Evolutionary conservation across 176 grass and related monocot species (phyloP).

Genomic region (Bothriochloa decipiens): DNA sequence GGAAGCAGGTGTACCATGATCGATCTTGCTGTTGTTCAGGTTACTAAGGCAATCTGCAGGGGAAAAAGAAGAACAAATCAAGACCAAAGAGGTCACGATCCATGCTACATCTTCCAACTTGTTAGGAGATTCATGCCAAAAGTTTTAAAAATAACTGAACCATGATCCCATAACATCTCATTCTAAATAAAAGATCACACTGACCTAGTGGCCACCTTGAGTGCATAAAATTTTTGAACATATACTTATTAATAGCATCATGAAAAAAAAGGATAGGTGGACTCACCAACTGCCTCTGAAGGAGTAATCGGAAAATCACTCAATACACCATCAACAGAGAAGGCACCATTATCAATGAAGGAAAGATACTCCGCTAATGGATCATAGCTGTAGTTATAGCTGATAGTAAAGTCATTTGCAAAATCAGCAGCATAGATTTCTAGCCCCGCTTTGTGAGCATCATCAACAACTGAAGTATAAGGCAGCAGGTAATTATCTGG

Average conservation of each 20-base stretch:
- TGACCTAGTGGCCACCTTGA: neutral
- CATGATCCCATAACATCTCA: neutral
- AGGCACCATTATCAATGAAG: constrained; percentile 72
- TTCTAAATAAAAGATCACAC: neutral
- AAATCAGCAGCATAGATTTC: constrained; percentile 85
- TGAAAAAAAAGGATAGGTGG: constrained; percentile 17
- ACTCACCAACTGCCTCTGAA: constrained; percentile 66
- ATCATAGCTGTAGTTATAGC: constrained; percentile 98
- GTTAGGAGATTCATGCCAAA: neutral
- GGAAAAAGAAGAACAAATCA: constrained; percentile 17
- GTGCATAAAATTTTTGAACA: neutral
- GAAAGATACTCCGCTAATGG: constrained; percentile 70
- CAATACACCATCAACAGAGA: constrained; percentile 83
- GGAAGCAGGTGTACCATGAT: constrained; percentile 58
- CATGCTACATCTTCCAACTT: constrained; percentile 1
- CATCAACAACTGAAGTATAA: constrained; percentile 55
- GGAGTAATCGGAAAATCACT: constrained; percentile 85
- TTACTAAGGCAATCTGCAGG: constrained; percentile 75
- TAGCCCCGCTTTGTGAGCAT: constrained; percentile 81
- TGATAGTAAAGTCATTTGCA: constrained; percentile 66
- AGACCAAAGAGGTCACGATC: constrained; percentile 7
- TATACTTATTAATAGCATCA: neutral
- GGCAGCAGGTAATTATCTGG: constrained; percentile 71
- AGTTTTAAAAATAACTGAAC: neutral
- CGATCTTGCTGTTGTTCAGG: constrained; percentile 64